These are phyloP conservation scores for Catharanthus roseus DNA, from an alignment of 257 asterid species.

Conservation along the genomic window DNA sequence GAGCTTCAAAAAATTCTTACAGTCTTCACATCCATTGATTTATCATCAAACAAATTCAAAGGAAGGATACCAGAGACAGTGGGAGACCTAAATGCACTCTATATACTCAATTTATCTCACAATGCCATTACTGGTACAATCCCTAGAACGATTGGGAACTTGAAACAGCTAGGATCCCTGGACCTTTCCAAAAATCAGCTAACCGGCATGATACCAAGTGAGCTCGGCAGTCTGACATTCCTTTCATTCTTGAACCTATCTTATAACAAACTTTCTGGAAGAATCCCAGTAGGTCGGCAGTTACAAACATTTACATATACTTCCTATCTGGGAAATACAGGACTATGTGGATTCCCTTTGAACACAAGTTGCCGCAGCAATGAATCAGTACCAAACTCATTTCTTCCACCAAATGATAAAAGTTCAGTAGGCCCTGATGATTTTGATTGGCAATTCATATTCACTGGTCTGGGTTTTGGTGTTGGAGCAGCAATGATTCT, in stretches of 20 bases:
- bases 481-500: slow-evolving; percentile 50
- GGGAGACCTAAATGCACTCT: slow-evolving; percentile 43
- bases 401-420: neutral
- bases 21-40: slow-evolving; percentile 31
- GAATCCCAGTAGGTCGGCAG: slow-evolving; percentile 33
- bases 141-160: slow-evolving; percentile 43
- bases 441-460: slow-evolving; percentile 48
- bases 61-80: slow-evolving; percentile 42
- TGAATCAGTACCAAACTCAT: neutral
- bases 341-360: slow-evolving; percentile 46
- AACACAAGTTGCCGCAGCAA: slow-evolving; percentile 16
- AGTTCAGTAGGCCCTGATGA: neutral
- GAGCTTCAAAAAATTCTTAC: slow-evolving; percentile 55
- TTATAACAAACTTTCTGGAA: slow-evolving; percentile 34
- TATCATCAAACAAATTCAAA: slow-evolving; percentile 39
- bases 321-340: slow-evolving; percentile 34
- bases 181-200: slow-evolving; percentile 34
- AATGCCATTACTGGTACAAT: slow-evolving; percentile 43
- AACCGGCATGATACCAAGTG: slow-evolving; percentile 28
- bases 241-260: slow-evolving; percentile 47
- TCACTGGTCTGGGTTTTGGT: slow-evolving; percentile 35
- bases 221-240: slow-evolving; percentile 36
- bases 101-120: slow-evolving; percentile 48
- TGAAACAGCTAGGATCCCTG: slow-evolving; percentile 20
- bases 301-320: slow-evolving; percentile 28